Evolutionary conservation across 371 early-diverging fungal species (phyloP).

Genomic region (Rhizopus delemar): DNA sequence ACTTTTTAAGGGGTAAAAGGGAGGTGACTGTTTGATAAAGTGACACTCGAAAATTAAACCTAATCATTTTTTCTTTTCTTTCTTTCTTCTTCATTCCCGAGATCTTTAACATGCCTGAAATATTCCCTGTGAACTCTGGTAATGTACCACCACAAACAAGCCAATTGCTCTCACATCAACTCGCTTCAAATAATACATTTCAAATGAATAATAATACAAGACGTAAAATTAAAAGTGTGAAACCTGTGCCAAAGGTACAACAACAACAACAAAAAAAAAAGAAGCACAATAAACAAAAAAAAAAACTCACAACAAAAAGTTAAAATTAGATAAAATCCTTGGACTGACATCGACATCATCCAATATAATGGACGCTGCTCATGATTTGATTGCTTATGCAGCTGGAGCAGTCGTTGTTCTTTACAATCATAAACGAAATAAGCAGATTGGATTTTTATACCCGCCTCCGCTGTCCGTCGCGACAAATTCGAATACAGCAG

Average conservation of each 20-base stretch:
- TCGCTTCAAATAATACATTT: slow-evolving; percentile 10
- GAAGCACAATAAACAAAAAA: background rate
- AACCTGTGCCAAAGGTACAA: slow-evolving; percentile 23
- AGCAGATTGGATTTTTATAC: slow-evolving; percentile 67
- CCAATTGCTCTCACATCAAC: slow-evolving; percentile 32
- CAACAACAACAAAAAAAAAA: too few relatives aligned
- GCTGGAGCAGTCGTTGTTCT: slow-evolving; percentile 76
- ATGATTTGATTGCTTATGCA: slow-evolving; percentile 71
- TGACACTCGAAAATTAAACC: background rate
- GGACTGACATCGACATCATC: slow-evolving; percentile 63
- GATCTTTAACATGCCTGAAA: slow-evolving; percentile 28
- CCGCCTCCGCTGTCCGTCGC: slow-evolving; percentile 31
- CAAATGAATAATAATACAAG: slow-evolving; percentile 18
- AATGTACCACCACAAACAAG: slow-evolving; percentile 42
- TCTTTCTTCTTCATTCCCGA: background rate
- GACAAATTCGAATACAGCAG: slow-evolving; percentile 5
- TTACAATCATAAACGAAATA: slow-evolving; percentile 69
- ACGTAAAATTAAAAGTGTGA: slow-evolving; percentile 5
- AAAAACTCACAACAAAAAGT: slow-evolving; percentile 27
- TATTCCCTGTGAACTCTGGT: slow-evolving; percentile 53
- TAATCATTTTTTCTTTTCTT: background rate
- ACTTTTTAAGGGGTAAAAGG: background rate
- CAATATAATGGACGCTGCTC: slow-evolving; percentile 60
- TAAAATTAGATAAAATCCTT: slow-evolving; percentile 64
- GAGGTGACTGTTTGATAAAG: slow-evolving; percentile 14